Percentiles rank a stretch among this genome's conserved stretches.
These are phyloP conservation scores for Smittium mucronatum DNA, from an alignment of 371 early-diverging fungal genomes.

Conservation along the genomic window DNA sequence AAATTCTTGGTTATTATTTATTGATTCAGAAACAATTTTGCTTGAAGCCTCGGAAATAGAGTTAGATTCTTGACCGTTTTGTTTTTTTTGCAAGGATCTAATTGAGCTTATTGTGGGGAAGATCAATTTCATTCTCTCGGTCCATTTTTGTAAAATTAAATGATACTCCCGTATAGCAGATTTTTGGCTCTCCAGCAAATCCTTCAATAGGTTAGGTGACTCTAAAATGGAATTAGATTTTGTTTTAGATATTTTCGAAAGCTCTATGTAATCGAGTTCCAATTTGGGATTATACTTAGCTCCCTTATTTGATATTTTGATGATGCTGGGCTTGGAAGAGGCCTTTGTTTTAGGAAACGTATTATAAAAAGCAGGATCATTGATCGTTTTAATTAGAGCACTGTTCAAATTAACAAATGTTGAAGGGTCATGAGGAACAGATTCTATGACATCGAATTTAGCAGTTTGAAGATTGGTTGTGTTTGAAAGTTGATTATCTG, in stretches of 20 bases:
- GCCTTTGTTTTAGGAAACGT: not conserved
- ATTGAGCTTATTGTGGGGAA: not conserved
- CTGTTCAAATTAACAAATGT: not conserved
- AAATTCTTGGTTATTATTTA: not conserved
- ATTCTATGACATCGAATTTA: not conserved
- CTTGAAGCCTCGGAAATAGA: not conserved
- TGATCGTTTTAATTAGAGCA: not conserved
- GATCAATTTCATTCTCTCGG: not conserved
- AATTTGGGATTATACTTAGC: not conserved
- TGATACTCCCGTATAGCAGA: not conserved
- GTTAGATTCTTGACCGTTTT: not conserved
- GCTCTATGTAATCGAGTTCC: not conserved
- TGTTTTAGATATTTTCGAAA: not conserved
- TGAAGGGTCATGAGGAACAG: not conserved
- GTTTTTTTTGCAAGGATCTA: not conserved
- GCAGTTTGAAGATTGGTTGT: not conserved
- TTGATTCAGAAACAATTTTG: not conserved
- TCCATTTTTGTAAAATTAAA: not conserved
- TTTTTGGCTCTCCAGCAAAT: not conserved
- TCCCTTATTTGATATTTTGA: not conserved
- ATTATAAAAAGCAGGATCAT: not conserved
- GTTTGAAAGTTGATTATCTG: no score
- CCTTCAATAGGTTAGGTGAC: not conserved
- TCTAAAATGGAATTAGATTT: not conserved
- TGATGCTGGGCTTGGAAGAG: not conserved